Evolutionary conservation across 1,284 basidiomycete genomes (phyloP).

Genomic region (Ceratobasidium sp.): DNA sequence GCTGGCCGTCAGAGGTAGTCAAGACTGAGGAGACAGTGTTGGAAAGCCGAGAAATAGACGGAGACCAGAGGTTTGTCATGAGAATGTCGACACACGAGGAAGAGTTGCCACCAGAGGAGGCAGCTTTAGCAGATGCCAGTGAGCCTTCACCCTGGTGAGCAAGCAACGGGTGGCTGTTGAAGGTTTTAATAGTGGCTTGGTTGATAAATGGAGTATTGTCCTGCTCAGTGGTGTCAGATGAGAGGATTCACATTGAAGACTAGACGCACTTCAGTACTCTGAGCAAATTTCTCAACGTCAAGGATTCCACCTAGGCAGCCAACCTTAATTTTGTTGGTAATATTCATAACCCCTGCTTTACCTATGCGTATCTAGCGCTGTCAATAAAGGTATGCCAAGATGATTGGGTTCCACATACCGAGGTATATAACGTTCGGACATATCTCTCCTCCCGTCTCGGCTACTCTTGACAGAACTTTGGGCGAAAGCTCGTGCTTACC

Average conservation of each 20-base stretch:
- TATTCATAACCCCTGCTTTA: constrained; percentile 84
- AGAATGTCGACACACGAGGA: constrained; percentile 81
- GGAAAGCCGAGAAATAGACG: constrained; percentile 73
- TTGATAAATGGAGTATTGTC: constrained; percentile 49
- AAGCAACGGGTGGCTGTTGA: constrained; percentile 40
- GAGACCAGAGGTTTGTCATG: constrained; percentile 82
- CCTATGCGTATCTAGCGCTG: constrained; percentile 58
- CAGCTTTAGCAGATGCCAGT: constrained; percentile 72
- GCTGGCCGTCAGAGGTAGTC: background rate
- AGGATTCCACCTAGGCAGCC: constrained; percentile 85
- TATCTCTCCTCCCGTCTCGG: constrained; percentile 78
- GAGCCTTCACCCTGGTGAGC: constrained; percentile 53
- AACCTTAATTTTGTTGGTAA: constrained; percentile 84
- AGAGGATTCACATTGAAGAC: constrained; percentile 5
- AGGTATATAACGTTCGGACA: constrained; percentile 85
- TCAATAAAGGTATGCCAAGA: background rate
- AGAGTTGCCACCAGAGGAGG: constrained; percentile 51
- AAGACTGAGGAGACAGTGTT: constrained; percentile 58
- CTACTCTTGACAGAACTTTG: constrained; percentile 75
- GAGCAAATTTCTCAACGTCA: constrained; percentile 65
- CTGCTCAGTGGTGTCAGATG: constrained; percentile 5
- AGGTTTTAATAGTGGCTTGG: constrained; percentile 43
- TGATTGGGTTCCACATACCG: constrained; percentile 63
- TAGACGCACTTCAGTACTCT: constrained; percentile 42
- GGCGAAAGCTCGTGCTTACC: constrained; percentile 79